These are phyloP conservation scores for Rubia balearica DNA, from an alignment of 305 asterid genomes.

Conservation along the genomic window DNA sequence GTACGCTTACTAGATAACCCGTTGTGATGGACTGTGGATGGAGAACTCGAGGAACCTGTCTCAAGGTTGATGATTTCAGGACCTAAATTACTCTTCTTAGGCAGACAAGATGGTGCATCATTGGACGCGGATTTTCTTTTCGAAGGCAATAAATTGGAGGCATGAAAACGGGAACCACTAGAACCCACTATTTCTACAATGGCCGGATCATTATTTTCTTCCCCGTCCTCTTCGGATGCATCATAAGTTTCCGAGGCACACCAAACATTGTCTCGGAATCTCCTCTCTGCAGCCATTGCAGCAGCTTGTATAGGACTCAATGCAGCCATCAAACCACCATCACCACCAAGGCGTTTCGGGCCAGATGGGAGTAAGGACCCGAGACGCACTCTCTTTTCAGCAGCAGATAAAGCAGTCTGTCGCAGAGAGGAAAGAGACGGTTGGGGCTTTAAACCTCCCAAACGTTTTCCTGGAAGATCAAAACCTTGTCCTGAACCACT, in stretches of 20 bases:
- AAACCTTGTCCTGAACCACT: conserved; percentile 78
- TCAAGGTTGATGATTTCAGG: conserved; percentile 33
- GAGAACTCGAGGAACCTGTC: conserved; percentile 22
- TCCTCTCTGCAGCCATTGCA: conserved; percentile 98
- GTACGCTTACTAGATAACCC: conserved; percentile 22
- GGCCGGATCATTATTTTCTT: conserved; percentile 36
- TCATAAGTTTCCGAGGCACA: conserved; percentile 71
- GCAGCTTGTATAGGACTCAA: conserved; percentile 88
- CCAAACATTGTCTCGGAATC: conserved; percentile 79
- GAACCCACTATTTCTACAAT: conserved; percentile 27
- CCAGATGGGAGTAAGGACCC: conserved; percentile 73
- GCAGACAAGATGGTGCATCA: conserved; percentile 23
- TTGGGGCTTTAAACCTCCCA: conserved; percentile 66
- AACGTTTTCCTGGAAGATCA: conserved; percentile 78
- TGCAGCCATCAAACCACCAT: conserved; percentile 56
- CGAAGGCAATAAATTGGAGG: conserved; percentile 29
- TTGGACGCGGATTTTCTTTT: conserved; percentile 50
- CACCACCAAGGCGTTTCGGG: conserved; percentile 78
- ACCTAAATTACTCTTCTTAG: conserved; percentile 23
- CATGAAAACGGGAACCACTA: conserved; percentile 20
- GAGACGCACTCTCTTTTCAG: conserved; percentile 70
- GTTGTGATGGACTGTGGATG: conserved; percentile 19
- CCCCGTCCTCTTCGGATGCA: conserved; percentile 52
- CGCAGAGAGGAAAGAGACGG: conserved; percentile 54
- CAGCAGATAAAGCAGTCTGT: conserved; percentile 60